A percentile compares a stretch with the other conserved stretches of the same genome.
Conservation (phyloP, 1,139 yeast genomes). For the Hansenula lynferdii region DNA sequence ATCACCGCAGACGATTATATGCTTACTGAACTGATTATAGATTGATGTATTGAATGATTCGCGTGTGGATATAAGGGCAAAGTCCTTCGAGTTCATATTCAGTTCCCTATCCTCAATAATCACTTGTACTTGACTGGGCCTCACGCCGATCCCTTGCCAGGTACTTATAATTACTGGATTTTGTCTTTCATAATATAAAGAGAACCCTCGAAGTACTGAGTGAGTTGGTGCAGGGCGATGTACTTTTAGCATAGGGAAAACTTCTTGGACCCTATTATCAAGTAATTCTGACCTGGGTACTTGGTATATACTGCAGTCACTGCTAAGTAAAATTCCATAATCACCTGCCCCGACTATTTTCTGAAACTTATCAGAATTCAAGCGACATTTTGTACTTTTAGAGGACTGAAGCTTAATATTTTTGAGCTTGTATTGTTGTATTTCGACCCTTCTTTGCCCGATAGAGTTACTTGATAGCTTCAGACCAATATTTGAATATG, state of each 20-base stretch:
- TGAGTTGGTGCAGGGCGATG: no score
- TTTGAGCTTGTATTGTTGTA: not conserved
- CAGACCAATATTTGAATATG: not conserved
- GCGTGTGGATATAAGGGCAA: not conserved
- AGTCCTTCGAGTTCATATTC: no score
- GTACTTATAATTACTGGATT: no score
- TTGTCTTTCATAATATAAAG: no score
- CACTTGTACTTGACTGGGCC: no score
- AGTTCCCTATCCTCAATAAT: no score
- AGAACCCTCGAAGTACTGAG: no score
- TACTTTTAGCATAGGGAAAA: no score
- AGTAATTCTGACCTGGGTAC: no score
- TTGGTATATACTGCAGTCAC: not conserved
- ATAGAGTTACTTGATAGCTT: not conserved
- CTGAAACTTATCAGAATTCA: not conserved
- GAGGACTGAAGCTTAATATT: not conserved
- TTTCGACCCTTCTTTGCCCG: not conserved
- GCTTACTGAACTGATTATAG: not conserved
- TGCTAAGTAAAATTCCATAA: not conserved
- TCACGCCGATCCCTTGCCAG: no score
- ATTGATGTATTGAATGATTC: not conserved
- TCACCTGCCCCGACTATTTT: not conserved
- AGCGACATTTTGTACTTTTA: not conserved
- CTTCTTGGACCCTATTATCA: no score
- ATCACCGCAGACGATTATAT: slow-evolving; percentile 2